Conservation (phyloP, 176 grass and related monocot species). For the Avena eriantha region DNA sequence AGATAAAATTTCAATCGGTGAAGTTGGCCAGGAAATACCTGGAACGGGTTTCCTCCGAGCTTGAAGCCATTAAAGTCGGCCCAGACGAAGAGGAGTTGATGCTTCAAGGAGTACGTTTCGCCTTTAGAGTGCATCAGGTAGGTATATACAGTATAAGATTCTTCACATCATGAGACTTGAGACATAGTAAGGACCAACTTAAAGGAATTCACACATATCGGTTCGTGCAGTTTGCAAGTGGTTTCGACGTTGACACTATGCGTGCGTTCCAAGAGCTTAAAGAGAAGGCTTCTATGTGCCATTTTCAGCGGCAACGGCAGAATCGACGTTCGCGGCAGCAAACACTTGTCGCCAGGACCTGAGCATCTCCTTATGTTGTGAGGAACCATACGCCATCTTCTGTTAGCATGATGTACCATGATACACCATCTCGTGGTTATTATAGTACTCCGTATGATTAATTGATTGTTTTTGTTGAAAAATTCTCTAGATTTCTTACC, state of each 20-base stretch:
- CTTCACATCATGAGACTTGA: neutral
- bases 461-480: constrained; percentile 27
- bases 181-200: neutral
- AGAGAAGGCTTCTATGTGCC: constrained; percentile 82
- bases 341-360: constrained; percentile 64
- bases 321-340: constrained; percentile 55
- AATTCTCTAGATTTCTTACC: neutral
- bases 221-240: constrained; percentile 78
- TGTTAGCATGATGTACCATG: neutral
- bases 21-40: constrained; percentile 91
- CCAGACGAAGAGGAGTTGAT: constrained; percentile 93
- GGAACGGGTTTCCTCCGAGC: constrained; percentile 87
- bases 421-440: constrained; percentile 2
- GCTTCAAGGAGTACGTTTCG: constrained; percentile 93
- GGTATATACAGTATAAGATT: neutral
- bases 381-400: neutral
- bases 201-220: neutral
- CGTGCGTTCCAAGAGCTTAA: constrained; percentile 95
- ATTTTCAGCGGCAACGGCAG: constrained; percentile 56
- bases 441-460: constrained; percentile 35
- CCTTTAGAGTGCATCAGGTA: constrained; percentile 99
- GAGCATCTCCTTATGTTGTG: neutral
- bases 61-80: constrained; percentile 63
- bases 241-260: constrained; percentile 96
- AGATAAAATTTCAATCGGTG: constrained; percentile 92